phyloP scores from a whole-genome alignment of 331 rosid genomes.

The Rosa hybrid region DNA sequence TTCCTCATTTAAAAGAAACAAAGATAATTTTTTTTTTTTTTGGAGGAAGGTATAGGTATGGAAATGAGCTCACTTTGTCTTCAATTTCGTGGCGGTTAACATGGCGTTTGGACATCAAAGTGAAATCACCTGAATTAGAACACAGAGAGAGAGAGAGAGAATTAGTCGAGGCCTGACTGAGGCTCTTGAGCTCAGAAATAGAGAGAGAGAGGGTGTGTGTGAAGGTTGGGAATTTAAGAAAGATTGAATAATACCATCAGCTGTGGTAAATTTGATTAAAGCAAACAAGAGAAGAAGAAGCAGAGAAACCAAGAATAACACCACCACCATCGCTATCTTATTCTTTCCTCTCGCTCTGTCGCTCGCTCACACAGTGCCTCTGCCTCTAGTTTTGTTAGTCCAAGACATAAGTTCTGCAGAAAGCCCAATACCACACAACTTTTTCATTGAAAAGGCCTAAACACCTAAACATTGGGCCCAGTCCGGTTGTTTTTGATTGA shows the following conservation, averaged over 20 bases:
- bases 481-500: too few relatives aligned
- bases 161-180: too few relatives aligned
- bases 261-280: conserved; percentile 48
- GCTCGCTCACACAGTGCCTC: background rate
- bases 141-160: background rate
- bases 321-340: background rate
- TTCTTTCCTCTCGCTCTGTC: background rate
- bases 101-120: conserved; percentile 68
- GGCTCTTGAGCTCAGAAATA: background rate
- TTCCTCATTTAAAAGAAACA: background rate
- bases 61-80: conserved; percentile 53
- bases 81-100: conserved; percentile 70
- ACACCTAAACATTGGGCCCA: background rate
- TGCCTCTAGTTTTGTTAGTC: background rate
- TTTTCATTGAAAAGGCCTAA: background rate
- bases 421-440: background rate
- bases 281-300: conserved; percentile 26
- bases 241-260: conserved; percentile 50
- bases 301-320: conserved; percentile 30
- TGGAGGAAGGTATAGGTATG: background rate
- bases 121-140: conserved; percentile 67
- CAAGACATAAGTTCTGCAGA: background rate
- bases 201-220: background rate
- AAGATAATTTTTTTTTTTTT: too few relatives aligned
- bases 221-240: background rate